Percentiles rank a stretch among this genome's conserved stretches.
phyloP scores from a whole-genome alignment of 1,284 basidiomycete species.

The Pseudozyma flocculosa region DNA sequence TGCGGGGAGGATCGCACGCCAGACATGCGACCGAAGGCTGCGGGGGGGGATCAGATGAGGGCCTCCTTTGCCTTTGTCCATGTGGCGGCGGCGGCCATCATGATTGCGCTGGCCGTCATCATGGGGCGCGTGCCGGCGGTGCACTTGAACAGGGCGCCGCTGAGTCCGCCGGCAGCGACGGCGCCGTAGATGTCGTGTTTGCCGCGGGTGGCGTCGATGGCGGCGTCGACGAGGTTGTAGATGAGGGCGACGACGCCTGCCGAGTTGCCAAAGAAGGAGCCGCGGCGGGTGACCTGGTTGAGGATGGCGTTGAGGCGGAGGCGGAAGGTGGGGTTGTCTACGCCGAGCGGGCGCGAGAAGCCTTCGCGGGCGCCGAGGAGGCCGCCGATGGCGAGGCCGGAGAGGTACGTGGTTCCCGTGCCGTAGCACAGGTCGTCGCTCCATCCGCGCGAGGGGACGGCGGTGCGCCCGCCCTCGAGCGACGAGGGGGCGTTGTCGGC shows the following conservation, averaged over 20 bases:
- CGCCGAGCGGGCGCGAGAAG: conserved; percentile 73
- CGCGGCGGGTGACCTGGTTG: conserved; percentile 93
- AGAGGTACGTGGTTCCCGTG: conserved; percentile 96
- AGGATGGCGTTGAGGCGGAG: conserved; percentile 94
- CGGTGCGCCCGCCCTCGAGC: conserved; percentile 54
- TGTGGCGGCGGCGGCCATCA: conserved; percentile 80
- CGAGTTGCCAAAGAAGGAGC: conserved; percentile 96
- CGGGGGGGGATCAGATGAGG: conserved; percentile 24
- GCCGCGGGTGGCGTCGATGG: conserved; percentile 82
- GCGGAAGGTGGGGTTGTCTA: conserved; percentile 62
- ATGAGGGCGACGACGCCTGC: conserved; percentile 93
- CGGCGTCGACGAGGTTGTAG: conserved; percentile 95
- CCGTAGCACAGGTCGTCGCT: conserved; percentile 99
- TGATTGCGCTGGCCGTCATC: conserved; percentile 80
- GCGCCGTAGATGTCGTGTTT: conserved; percentile 88
- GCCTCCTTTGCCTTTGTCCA: conserved; percentile 67
- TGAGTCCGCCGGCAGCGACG: conserved; percentile 86
- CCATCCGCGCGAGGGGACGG: conserved; percentile 74
- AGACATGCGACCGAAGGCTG: too few relatives aligned
- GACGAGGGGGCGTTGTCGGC: conserved; percentile 51
- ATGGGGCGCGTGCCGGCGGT: conserved; percentile 90
- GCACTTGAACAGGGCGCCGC: conserved; percentile 88
- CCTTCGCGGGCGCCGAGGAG: conserved; percentile 95
- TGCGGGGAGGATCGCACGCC: too few relatives aligned
- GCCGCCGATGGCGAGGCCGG: conserved; percentile 91